Evolutionary conservation across 1,139 yeast species (phyloP).

Genomic region (Protomyces pachydermus): DNA sequence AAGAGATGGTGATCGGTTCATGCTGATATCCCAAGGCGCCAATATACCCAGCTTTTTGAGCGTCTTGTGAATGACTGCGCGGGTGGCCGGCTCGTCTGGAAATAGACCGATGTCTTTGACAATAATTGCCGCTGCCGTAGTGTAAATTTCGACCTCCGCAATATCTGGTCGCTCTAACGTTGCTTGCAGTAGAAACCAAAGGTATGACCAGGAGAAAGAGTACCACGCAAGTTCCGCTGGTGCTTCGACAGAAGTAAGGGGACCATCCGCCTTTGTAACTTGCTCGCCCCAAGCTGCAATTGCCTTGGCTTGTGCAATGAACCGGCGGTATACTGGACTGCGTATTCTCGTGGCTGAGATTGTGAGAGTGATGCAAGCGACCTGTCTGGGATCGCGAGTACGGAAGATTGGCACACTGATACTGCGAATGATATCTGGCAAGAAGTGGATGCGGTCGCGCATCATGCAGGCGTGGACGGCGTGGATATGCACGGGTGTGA

Average conservation of each 20-base stretch:
- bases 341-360: not conserved
- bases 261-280: not conserved
- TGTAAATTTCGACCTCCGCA: slow-evolving; percentile 14
- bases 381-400: slow-evolving; percentile 3
- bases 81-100: slow-evolving; percentile 1
- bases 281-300: not conserved
- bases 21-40: slow-evolving; percentile 22
- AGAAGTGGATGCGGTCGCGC: slow-evolving; percentile 12
- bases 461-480: slow-evolving; percentile 12
- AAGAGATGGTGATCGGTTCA: slow-evolving; percentile 3
- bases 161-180: slow-evolving; percentile 10
- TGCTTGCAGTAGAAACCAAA: slow-evolving; percentile 9
- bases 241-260: not conserved
- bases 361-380: not conserved
- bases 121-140: slow-evolving; percentile 4
- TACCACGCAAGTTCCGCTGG: not conserved
- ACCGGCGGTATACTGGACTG: not conserved
- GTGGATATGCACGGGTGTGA: slow-evolving; percentile 3
- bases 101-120: slow-evolving; percentile 10
- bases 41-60: slow-evolving; percentile 18
- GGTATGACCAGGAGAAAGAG: not conserved
- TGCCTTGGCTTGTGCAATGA: slow-evolving; percentile 6
- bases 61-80: slow-evolving; percentile 4
- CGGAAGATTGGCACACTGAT: slow-evolving; percentile 12
- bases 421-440: slow-evolving; percentile 11